Conservation (phyloP, 164 flowering plant genomes). For the Piper longum region DNA sequence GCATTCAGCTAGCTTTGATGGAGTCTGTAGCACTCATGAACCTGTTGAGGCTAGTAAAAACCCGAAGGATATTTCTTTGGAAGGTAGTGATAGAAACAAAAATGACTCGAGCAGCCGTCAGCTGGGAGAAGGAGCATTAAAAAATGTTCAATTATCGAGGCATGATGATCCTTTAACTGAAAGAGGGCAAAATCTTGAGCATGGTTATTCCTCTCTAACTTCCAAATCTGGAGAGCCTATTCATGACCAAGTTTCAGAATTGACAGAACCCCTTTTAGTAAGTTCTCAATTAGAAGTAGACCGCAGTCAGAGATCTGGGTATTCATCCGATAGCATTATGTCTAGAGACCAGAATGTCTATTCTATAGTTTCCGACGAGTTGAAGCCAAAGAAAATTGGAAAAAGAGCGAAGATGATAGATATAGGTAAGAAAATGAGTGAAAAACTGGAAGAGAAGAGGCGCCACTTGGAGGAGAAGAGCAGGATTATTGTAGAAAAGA, state of each 20-base stretch:
- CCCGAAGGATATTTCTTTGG: conserved; percentile 2
- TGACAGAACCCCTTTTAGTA: conserved; percentile 28
- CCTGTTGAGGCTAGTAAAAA: conserved; percentile 14
- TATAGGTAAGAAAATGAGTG: conserved; percentile 83
- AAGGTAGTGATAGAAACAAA: conserved; percentile 7
- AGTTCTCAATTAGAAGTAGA: conserved; percentile 17
- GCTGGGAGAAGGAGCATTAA: conserved; percentile 14
- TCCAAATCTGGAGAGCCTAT: conserved; percentile 10
- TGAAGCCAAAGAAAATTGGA: conserved; percentile 43
- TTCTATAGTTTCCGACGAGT: conserved; percentile 24
- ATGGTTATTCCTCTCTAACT: conserved; percentile 3
- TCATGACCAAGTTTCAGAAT: conserved; percentile 21
- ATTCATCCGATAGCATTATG: conserved; percentile 15
- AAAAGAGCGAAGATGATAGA: conserved; percentile 75
- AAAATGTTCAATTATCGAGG: conserved; percentile 9
- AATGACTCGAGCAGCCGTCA: conserved; percentile 6
- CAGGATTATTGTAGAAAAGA: conserved; percentile 69
- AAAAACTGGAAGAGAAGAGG: conserved; percentile 81
- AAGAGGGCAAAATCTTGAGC: background rate
- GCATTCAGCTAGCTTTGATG: conserved; percentile 18
- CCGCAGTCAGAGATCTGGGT: conserved; percentile 7
- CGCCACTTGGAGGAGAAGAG: conserved; percentile 70
- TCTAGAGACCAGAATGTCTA: conserved; percentile 13
- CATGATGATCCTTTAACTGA: conserved; percentile 7
- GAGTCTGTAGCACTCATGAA: conserved; percentile 9